A percentile compares a stretch with the other conserved stretches of the same genome.
Conservation (phyloP, 768 basidiomycete genomes). For the Steccherinum ochraceum region DNA sequence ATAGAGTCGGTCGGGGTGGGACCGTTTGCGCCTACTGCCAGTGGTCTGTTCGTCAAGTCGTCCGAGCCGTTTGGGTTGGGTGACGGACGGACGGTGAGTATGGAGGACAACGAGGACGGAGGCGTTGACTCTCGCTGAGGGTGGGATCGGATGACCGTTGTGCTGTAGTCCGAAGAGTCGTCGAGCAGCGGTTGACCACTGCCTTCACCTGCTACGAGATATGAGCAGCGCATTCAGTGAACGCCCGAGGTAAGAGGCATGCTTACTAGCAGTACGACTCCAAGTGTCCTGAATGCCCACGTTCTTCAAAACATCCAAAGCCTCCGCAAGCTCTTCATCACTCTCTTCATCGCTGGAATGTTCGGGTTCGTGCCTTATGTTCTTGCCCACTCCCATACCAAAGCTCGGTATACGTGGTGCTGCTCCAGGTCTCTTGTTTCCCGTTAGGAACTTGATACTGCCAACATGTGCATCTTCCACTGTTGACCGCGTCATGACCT, state of each 20-base stretch:
- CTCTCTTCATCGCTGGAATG: conserved; percentile 46
- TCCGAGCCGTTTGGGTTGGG: conserved; percentile 41
- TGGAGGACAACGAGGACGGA: conserved; percentile 59
- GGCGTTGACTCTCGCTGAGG: conserved; percentile 27
- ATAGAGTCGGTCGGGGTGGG: conserved; percentile 36
- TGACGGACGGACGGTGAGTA: conserved; percentile 61
- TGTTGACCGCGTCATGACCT: conserved; percentile 65
- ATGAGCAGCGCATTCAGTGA: too few relatives aligned
- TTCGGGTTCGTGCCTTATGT: conserved; percentile 35
- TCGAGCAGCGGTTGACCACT: conserved; percentile 54
- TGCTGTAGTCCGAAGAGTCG: conserved; percentile 60
- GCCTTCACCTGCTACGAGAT: conserved; percentile 26
- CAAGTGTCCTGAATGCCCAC: conserved; percentile 44
- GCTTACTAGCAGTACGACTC: conserved; percentile 36
- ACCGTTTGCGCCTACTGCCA: conserved; percentile 24
- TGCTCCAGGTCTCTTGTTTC: conserved; percentile 44
- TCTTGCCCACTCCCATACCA: conserved; percentile 61
- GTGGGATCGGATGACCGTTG: conserved; percentile 54
- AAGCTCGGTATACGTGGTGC: conserved; percentile 86
- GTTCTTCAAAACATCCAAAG: conserved; percentile 45
- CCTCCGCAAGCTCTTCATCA: conserved; percentile 57
- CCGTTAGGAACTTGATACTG: conserved; percentile 77
- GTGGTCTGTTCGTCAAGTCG: conserved; percentile 32
- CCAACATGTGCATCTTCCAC: conserved; percentile 74
- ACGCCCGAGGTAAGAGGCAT: background rate